A percentile compares a stretch with the other conserved stretches of the same genome.
phyloP scores from a whole-genome alignment of 2,329 filamentous ascomycete species.

The Podosphaera fusca region DNA sequence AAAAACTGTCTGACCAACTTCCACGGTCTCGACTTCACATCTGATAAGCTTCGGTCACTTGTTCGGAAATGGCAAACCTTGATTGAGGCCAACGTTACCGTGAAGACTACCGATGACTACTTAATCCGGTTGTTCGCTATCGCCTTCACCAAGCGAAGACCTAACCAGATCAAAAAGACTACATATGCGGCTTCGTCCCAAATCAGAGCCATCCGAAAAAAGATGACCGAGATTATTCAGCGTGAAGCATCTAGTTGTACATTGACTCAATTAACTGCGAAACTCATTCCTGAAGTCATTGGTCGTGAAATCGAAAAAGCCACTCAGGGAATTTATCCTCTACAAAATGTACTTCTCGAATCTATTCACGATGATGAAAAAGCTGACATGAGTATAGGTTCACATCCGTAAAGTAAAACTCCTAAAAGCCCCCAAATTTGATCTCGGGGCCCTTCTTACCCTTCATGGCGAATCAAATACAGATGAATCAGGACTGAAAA shows the following conservation, averaged over 20 bases:
- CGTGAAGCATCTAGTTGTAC: conserved; percentile 89
- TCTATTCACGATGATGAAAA: neutral
- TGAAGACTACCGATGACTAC: conserved; percentile 99
- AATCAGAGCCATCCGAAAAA: conserved; percentile 94
- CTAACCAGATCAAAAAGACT: conserved; percentile 99
- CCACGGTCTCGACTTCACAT: conserved; percentile 99
- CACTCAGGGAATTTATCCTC: conserved; percentile 96
- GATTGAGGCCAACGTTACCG: conserved; percentile 97
- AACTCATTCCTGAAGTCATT: conserved; percentile 98
- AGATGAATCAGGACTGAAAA: conserved; percentile 95
- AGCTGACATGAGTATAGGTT: conserved; percentile 33
- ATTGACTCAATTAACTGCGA: conserved; percentile 85
- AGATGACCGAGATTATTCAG: conserved; percentile 99
- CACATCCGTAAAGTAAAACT: conserved; percentile 99
- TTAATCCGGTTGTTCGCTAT: conserved; percentile 97
- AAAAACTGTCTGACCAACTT: conserved; percentile 99
- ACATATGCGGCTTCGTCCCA: conserved; percentile 94
- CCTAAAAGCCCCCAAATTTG: conserved; percentile 96
- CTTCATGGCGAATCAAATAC: conserved; percentile 94
- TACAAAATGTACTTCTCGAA: conserved; percentile 64
- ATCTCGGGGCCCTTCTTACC: conserved; percentile 84
- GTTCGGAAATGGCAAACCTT: conserved; percentile 99
- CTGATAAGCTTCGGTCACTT: conserved; percentile 96
- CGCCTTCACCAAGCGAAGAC: conserved; percentile 95
- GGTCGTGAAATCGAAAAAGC: conserved; percentile 99